Conservation (phyloP, 306 rosid species). For the Casuarina cunninghamiana region DNA sequence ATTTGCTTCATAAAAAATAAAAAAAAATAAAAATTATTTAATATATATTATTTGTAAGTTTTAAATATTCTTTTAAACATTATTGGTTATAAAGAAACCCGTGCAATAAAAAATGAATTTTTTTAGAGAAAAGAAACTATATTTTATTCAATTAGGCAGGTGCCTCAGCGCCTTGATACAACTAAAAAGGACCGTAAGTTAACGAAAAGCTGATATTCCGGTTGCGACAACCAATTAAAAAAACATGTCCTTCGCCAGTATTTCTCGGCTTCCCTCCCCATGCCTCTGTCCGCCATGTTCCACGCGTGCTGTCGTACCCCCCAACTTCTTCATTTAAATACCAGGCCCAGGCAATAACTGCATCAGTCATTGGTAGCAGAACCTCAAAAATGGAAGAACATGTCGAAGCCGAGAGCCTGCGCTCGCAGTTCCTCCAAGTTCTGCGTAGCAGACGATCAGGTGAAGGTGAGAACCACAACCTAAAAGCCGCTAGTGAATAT, state of each 20-base stretch:
- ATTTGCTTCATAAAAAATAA: too few species aligned
- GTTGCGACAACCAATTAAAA: too few species aligned
- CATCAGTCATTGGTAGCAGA: conserved; percentile 2
- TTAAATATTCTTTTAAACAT: too few species aligned
- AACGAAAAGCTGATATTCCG: too few species aligned
- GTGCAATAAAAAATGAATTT: too few species aligned
- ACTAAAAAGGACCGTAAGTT: too few species aligned
- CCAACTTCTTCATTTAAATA: conserved; percentile 25
- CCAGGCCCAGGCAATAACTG: not conserved
- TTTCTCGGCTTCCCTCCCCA: not conserved
- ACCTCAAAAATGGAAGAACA: conserved; percentile 39
- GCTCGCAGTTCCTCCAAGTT: conserved; percentile 50
- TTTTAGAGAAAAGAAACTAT: too few species aligned
- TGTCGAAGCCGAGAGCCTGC: conserved; percentile 44
- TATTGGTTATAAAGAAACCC: too few species aligned
- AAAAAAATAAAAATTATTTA: too few species aligned
- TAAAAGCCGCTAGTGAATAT: not conserved
- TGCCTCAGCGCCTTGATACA: too few species aligned
- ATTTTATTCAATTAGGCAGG: too few species aligned
- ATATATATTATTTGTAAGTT: too few species aligned
- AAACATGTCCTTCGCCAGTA: not conserved
- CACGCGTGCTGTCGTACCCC: conserved; percentile 11
- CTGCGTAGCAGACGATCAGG: conserved; percentile 47
- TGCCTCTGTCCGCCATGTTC: conserved; percentile 32
- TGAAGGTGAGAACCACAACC: conserved; percentile 38